Evolutionary conservation across 495 filamentous ascomycete species (phyloP), one percentile per base, ranked within the genome.

Genomic region (Polyplosphaeria fusca): DNA sequence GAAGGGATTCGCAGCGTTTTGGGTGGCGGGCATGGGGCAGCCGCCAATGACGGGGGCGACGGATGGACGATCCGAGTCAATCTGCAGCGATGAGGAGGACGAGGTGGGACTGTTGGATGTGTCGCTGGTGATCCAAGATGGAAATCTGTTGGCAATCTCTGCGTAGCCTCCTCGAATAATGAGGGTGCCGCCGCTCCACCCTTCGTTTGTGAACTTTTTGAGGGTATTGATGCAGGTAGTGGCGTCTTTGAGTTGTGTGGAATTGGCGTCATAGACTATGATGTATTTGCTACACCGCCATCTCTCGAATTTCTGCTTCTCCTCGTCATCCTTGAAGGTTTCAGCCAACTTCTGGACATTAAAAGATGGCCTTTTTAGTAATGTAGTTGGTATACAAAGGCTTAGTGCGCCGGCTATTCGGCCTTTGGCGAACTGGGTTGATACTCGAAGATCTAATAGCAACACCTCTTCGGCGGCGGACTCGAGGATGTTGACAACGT

Each of bases 341-440:
- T 88, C 85, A 53, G 88, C 83, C 16, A 98, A 76, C 64, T 94
- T 97, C 50, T 88, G 76, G n/a, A 94, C 79, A 59, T 92, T 90
- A 71, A 92, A 98, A 0, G 93, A 92, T 9, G 87, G 84, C 47
- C 93, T 79, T 70, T 96, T 98, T 38, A 97, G 73, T 32, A 98
- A 72, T 0, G 92, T 98, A 7, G 93, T 98, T 0, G 93, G 93
- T 51, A 97, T 94, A 58, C 94, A 97, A 12, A 98, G 77, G 71
- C 95, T 97, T 41, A 98, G 70, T 0, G 93, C 89, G 4, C 84
- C 85, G 38, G 74, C 67, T 19, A 98, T 87, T 23, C 86, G 82
- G 42, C 86, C 85, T 37, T 82, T 77, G 11, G 84, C 77, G 67
- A 84, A 96, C 63, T 91, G 88, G 9, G 89, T 86, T 55, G 85